A percentile compares a stretch with the other conserved stretches of the same genome.
Conservation (phyloP, 768 basidiomycete genomes). For the Tylopilus sp. region DNA sequence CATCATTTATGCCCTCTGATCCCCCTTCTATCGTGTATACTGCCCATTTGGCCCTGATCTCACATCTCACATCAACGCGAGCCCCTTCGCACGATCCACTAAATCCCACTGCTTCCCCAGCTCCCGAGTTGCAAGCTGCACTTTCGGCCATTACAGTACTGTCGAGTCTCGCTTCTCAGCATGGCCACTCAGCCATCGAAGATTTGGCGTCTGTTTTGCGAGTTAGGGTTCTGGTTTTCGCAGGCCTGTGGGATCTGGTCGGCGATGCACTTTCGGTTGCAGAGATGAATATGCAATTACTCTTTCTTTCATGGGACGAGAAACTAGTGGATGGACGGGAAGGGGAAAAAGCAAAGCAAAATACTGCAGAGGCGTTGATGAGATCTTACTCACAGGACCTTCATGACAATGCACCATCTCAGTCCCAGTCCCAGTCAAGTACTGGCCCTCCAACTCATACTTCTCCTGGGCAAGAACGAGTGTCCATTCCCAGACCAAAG, state of each 20-base stretch:
- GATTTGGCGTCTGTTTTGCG: conserved; percentile 54
- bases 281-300: conserved; percentile 49
- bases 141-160: conserved; percentile 34
- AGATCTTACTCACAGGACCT: conserved; percentile 32
- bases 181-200: conserved; percentile 41
- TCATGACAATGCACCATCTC: conserved; percentile 20
- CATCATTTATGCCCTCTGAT: conserved; percentile 43
- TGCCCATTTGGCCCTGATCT: conserved; percentile 54
- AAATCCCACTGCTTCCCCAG: not conserved
- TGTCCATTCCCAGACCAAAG: conserved; percentile 16
- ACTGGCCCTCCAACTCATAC: not conserved
- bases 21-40: conserved; percentile 52
- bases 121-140: conserved; percentile 28
- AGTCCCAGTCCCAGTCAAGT: conserved; percentile 20
- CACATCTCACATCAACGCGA: conserved; percentile 34
- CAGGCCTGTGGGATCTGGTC: conserved; percentile 53
- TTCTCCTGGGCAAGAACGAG: conserved; percentile 3
- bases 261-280: conserved; percentile 43
- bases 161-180: conserved; percentile 26
- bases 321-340: conserved; percentile 1
- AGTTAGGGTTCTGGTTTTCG: conserved; percentile 51
- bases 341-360: conserved; percentile 11
- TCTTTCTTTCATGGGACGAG: conserved; percentile 18
- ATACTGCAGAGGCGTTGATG: conserved; percentile 11
- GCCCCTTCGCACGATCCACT: no score